A percentile compares a stretch with the other conserved stretches of the same genome.
These are phyloP conservation scores for Solanum bulbocastanum DNA, from an alignment of 257 asterid species.

Conservation along the genomic window DNA sequence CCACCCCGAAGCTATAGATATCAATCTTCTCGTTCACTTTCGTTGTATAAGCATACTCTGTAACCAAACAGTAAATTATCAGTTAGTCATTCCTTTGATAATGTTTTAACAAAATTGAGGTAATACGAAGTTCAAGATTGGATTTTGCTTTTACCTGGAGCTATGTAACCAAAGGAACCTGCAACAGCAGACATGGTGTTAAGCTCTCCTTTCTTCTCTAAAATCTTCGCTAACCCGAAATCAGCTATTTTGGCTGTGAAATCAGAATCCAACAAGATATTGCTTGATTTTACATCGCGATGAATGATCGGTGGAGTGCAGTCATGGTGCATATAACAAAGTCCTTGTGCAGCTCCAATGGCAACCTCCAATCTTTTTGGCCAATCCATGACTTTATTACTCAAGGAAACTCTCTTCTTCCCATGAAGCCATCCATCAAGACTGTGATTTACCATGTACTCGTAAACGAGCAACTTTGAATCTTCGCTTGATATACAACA, in stretches of 20 bases:
- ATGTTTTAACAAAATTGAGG: not conserved
- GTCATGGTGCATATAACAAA: constrained; percentile 62
- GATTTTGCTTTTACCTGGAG: constrained; percentile 36
- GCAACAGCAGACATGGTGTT: constrained; percentile 48
- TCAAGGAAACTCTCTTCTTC: constrained; percentile 6
- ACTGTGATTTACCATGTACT: constrained; percentile 49
- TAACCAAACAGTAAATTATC: not conserved
- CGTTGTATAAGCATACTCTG: constrained; percentile 66
- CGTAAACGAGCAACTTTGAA: constrained; percentile 48
- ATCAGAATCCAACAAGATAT: constrained; percentile 47
- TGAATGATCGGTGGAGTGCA: constrained; percentile 51
- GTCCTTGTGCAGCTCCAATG: constrained; percentile 62
- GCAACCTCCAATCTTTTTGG: constrained; percentile 52
- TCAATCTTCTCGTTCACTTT: constrained; percentile 34
- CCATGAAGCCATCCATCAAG: constrained; percentile 52
- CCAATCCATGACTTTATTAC: constrained; percentile 32
- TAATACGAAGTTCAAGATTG: not conserved
- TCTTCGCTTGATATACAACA: constrained; percentile 43
- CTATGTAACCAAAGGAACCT: constrained; percentile 63
- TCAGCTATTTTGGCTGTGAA: constrained; percentile 54
- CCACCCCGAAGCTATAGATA: constrained; percentile 37
- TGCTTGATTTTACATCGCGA: constrained; percentile 58
- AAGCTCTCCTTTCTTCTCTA: constrained; percentile 29
- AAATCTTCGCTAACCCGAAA: constrained; percentile 52
- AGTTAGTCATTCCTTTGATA: not conserved